Evolutionary conservation across 164 flowering plant genomes (phyloP).

Genomic region (Sedum album): DNA sequence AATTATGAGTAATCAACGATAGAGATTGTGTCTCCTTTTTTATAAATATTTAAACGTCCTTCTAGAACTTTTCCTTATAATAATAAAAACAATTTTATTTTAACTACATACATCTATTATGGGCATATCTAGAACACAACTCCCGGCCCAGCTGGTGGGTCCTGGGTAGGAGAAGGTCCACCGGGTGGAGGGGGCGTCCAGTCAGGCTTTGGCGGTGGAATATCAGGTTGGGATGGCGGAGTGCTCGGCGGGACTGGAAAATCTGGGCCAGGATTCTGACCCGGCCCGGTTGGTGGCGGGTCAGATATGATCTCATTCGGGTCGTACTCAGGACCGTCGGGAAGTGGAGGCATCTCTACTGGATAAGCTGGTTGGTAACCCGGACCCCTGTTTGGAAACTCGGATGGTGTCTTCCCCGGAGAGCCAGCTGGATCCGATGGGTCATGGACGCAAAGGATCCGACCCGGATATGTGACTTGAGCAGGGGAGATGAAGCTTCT

Average conservation of each 20-base stretch:
- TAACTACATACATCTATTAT: too few relatives aligned
- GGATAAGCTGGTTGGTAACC: background rate
- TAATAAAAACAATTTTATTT: too few relatives aligned
- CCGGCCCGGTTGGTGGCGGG: background rate
- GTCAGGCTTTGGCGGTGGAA: background rate
- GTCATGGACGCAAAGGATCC: background rate
- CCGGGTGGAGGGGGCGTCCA: constrained; percentile 5
- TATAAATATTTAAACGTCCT: too few relatives aligned
- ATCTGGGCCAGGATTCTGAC: constrained; percentile 1
- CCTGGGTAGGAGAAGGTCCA: background rate
- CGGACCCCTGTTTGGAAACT: background rate
- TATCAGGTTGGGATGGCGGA: background rate
- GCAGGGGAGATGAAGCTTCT: background rate
- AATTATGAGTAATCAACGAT: too few relatives aligned
- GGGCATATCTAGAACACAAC: background rate
- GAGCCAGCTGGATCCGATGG: background rate
- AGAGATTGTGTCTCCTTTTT: too few relatives aligned
- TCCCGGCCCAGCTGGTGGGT: constrained; percentile 2
- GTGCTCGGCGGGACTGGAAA: background rate
- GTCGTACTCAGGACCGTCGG: background rate
- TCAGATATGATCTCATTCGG: background rate
- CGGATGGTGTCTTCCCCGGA: constrained; percentile 2
- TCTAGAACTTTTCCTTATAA: too few relatives aligned
- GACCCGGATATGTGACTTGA: background rate
- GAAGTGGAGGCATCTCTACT: background rate